These are phyloP conservation scores for Talaromyces proteolyticus DNA, from an alignment of 495 filamentous ascomycete species.

Conservation along the genomic window DNA sequence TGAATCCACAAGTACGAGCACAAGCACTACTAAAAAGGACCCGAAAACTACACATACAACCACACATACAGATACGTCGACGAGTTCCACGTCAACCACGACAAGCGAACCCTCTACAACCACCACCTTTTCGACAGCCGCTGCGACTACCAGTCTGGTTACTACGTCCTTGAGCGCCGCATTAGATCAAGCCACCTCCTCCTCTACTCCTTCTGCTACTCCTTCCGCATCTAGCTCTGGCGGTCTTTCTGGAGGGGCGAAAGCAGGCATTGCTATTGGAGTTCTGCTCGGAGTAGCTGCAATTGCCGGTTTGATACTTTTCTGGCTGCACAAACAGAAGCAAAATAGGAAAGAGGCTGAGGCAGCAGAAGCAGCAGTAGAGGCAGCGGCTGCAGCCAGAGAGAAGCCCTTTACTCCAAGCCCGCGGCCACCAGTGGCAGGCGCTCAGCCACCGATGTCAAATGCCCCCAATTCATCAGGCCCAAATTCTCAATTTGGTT, in stretches of 20 bases:
- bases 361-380: slow-evolving; percentile 24
- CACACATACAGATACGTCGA: slow-evolving; percentile 10
- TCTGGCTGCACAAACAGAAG: slow-evolving; percentile 60
- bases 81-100: slow-evolving; percentile 10
- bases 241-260: slow-evolving; percentile 60
- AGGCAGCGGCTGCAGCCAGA: slow-evolving; percentile 54
- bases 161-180: slow-evolving; percentile 14
- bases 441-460: slow-evolving; percentile 31
- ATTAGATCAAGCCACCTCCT: slow-evolving; percentile 12
- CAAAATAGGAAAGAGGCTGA: slow-evolving; percentile 45
- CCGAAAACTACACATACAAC: slow-evolving; percentile 12
- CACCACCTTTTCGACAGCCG: slow-evolving; percentile 17
- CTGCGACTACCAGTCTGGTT: slow-evolving; percentile 14
- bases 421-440: slow-evolving; percentile 18
- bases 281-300: slow-evolving; percentile 60
- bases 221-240: slow-evolving; percentile 17
- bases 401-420: slow-evolving; percentile 39
- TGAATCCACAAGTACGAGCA: slow-evolving; percentile 10
- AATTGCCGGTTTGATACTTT: slow-evolving; percentile 53
- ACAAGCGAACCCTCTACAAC: slow-evolving; percentile 16
- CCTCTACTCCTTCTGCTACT: slow-evolving; percentile 13
- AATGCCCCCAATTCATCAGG: slow-evolving; percentile 28
- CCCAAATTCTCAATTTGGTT: slow-evolving; percentile 66
- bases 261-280: slow-evolving; percentile 81
- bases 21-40: slow-evolving; percentile 8